Percentiles rank a stretch among this genome's conserved stretches.
Evolutionary conservation across 2,329 filamentous ascomycete genomes (phyloP).

Genomic region (Mycosphaerella sp.): DNA sequence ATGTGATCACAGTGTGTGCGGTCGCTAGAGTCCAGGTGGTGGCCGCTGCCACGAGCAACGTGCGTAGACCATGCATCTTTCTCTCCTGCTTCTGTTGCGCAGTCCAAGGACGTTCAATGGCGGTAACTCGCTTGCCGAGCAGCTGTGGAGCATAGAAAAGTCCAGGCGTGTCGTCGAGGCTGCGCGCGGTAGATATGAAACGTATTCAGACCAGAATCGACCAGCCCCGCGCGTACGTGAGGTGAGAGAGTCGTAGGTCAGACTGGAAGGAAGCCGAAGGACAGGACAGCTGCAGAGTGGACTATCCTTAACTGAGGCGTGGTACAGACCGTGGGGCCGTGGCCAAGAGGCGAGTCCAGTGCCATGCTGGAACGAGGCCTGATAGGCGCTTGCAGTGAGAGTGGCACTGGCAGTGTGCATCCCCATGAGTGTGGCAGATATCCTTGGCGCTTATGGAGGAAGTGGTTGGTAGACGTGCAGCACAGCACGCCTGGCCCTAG

Average conservation of each 20-base stretch:
- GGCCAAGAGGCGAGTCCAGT: not conserved
- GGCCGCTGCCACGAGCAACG: slow-evolving; percentile 2
- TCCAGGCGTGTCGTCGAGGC: not conserved
- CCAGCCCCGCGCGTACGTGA: slow-evolving; percentile 1
- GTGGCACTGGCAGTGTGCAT: slow-evolving; percentile 2
- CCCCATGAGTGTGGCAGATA: slow-evolving; percentile 3
- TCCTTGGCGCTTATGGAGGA: not conserved
- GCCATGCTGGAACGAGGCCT: not conserved
- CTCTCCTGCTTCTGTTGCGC: not conserved
- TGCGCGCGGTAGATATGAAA: slow-evolving; percentile 3
- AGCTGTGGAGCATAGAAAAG: slow-evolving; percentile 2
- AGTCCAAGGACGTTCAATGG: slow-evolving; percentile 1
- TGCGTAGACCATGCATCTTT: slow-evolving; percentile 1
- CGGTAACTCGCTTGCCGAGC: not conserved
- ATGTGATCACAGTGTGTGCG: slow-evolving; percentile 78
- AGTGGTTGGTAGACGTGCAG: slow-evolving; percentile 2
- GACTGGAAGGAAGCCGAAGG: too few relatives aligned
- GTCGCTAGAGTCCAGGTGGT: slow-evolving; percentile 3
- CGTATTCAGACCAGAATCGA: not conserved
- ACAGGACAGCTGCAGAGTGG: slow-evolving; percentile 2
- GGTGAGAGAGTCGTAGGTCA: not conserved
- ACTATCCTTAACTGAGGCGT: slow-evolving; percentile 1
- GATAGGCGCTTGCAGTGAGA: slow-evolving; percentile 8
- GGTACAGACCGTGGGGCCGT: not conserved
- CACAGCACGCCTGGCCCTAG: slow-evolving; percentile 3